phyloP scores from a whole-genome alignment of 176 grass and related monocot genomes.

The Stipa capillata region DNA sequence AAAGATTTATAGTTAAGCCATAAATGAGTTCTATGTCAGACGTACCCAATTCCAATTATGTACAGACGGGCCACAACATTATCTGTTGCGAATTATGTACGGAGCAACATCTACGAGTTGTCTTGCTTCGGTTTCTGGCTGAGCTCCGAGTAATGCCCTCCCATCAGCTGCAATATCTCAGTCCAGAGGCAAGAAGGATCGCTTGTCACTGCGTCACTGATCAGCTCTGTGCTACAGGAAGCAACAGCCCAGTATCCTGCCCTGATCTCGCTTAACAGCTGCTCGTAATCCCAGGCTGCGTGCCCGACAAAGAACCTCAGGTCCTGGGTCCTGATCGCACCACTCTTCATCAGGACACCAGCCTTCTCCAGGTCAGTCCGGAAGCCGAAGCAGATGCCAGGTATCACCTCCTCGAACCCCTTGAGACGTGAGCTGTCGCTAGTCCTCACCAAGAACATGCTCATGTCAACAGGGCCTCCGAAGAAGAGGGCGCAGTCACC shows the following conservation, averaged over 20 bases:
- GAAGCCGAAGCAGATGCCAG: slow-evolving; percentile 66
- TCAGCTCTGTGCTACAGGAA: slow-evolving; percentile 71
- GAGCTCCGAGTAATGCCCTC: slow-evolving; percentile 76
- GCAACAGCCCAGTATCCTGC: slow-evolving; percentile 68
- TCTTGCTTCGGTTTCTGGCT: slow-evolving; percentile 73
- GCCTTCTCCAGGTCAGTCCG: slow-evolving; percentile 64
- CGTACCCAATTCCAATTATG: slow-evolving; percentile 23
- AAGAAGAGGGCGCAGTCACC: slow-evolving; percentile 60
- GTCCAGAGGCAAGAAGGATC: slow-evolving; percentile 65
- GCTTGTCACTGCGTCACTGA: slow-evolving; percentile 27
- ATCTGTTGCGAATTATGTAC: neutral
- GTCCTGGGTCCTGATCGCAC: slow-evolving; percentile 42
- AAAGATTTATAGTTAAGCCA: neutral
- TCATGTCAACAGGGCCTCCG: slow-evolving; percentile 79
- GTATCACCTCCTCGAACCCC: slow-evolving; percentile 70
- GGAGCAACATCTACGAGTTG: slow-evolving; percentile 13
- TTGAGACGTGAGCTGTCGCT: slow-evolving; percentile 34
- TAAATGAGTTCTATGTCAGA: neutral
- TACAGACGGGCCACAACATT: slow-evolving; percentile 13
- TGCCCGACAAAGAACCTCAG: slow-evolving; percentile 76
- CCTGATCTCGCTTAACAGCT: slow-evolving; percentile 65
- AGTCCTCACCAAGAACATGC: slow-evolving; percentile 76
- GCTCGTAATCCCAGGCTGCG: slow-evolving; percentile 69
- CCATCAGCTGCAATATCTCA: slow-evolving; percentile 85
- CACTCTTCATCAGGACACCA: slow-evolving; percentile 52